Conservation (phyloP, 441 rosid species). For the Erysimum pusillum region DNA sequence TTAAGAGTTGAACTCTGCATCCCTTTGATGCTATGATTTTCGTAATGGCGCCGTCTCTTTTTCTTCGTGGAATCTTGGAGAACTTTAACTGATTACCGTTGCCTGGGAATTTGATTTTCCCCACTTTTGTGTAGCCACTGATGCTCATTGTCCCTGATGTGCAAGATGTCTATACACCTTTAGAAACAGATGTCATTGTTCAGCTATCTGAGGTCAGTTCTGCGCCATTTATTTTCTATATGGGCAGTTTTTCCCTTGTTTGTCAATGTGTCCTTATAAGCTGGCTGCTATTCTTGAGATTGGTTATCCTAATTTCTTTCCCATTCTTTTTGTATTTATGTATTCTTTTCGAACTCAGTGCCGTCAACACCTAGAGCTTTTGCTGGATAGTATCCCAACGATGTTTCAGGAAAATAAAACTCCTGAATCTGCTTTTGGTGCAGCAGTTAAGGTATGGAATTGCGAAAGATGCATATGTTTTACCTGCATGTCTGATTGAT, state of each 20-base stretch:
- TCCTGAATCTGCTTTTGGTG: conserved; percentile 98
- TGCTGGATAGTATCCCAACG: conserved; percentile 94
- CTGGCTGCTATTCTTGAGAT: conserved; percentile 37
- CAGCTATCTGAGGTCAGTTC: conserved; percentile 82
- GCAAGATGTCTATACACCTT: conserved; percentile 89
- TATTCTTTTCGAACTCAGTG: conserved; percentile 63
- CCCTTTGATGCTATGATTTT: conserved; percentile 10
- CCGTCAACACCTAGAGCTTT: conserved; percentile 91
- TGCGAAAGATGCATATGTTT: conserved; percentile 24
- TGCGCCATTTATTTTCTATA: conserved; percentile 22
- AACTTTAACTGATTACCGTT: conserved; percentile 32
- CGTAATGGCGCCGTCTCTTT: conserved; percentile 11
- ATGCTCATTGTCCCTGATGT: conserved; percentile 91
- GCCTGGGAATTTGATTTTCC: conserved; percentile 40
- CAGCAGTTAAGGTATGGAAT: conserved; percentile 86
- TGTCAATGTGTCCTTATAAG: conserved; percentile 16
- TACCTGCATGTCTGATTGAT: conserved; percentile 24
- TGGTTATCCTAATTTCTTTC: conserved; percentile 24
- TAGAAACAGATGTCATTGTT: conserved; percentile 84
- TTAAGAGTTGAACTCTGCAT: conserved; percentile 25
- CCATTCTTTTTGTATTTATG: conserved; percentile 15
- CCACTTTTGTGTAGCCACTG: conserved; percentile 68
- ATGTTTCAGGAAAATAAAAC: conserved; percentile 88
- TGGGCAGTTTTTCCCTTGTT: conserved; percentile 8
- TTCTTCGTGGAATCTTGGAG: conserved; percentile 16